A percentile compares a stretch with the other conserved stretches of the same genome.
Evolutionary conservation across 768 basidiomycete species (phyloP).

Genomic region (Mycena haematopus): DNA sequence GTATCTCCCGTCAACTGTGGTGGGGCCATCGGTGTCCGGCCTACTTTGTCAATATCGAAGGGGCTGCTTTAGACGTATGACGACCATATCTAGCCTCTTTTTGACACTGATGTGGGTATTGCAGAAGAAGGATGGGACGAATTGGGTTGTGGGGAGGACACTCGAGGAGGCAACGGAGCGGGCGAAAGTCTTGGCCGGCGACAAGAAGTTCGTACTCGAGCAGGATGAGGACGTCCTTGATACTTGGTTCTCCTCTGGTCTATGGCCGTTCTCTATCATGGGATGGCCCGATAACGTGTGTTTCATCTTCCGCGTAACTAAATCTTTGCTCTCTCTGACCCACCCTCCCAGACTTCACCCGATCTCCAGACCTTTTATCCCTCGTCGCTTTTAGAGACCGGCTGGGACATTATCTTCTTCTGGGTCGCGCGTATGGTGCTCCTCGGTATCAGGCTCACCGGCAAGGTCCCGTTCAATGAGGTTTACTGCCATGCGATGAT

Average conservation of each 20-base stretch:
- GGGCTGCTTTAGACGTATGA: conserved; percentile 68
- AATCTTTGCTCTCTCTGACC: conserved; percentile 4
- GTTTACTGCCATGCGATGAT: conserved; percentile 99
- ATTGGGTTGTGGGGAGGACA: conserved; percentile 92
- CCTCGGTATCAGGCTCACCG: conserved; percentile 89
- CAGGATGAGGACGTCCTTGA: conserved; percentile 98
- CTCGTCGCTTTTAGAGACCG: conserved; percentile 90
- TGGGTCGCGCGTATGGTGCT: conserved; percentile 99
- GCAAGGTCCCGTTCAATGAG: conserved; percentile 91
- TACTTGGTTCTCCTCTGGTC: conserved; percentile 97
- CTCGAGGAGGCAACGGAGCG: conserved; percentile 78
- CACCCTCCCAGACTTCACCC: conserved; percentile 51
- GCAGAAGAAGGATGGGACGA: conserved; percentile 62
- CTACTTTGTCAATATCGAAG: conserved; percentile 89
- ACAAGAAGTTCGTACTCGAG: conserved; percentile 72
- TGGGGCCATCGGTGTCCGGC: conserved; percentile 98
- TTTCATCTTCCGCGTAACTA: not conserved
- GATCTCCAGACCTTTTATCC: conserved; percentile 90
- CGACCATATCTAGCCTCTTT: not conserved
- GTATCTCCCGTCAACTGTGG: conserved; percentile 98
- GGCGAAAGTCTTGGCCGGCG: conserved; percentile 72
- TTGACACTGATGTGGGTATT: conserved; percentile 43
- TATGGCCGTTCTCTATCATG: conserved; percentile 98
- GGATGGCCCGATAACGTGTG: conserved; percentile 94
- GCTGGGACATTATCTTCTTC: conserved; percentile 99